These are phyloP conservation scores for Cadophora sp. DNA, from an alignment of 2,329 filamentous ascomycete species.

Conservation along the genomic window DNA sequence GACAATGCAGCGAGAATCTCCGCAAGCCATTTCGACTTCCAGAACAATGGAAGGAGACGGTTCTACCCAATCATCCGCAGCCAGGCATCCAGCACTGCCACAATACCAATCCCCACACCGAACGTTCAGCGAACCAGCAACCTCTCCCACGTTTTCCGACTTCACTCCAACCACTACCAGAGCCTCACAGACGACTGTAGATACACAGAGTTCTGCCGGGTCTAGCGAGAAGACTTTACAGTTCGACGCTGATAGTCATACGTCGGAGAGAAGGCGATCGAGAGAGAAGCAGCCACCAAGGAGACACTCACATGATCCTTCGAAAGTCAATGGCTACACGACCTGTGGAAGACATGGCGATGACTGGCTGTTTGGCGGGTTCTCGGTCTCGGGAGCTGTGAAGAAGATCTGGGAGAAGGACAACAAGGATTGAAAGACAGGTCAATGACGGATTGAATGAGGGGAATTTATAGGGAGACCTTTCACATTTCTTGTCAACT, in stretches of 20 bases:
- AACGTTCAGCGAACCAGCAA: constrained; percentile 17
- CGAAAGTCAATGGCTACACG: constrained; percentile 35
- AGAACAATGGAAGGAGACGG: constrained; percentile 18
- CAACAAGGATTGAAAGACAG: constrained; percentile 9
- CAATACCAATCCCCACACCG: constrained; percentile 17
- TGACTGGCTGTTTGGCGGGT: constrained; percentile 38
- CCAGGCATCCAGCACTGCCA: constrained; percentile 21
- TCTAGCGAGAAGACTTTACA: constrained; percentile 7
- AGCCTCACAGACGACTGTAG: constrained; percentile 1
- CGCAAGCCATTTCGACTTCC: constrained; percentile 24
- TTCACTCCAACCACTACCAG: neutral
- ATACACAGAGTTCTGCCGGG: constrained; percentile 14
- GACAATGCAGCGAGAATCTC: constrained; percentile 15
- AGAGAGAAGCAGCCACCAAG: constrained; percentile 17
- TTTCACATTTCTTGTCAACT: neutral
- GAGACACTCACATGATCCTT: constrained; percentile 20
- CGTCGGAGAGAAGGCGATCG: neutral
- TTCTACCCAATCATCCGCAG: constrained; percentile 9
- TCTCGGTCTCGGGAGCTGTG: constrained; percentile 28
- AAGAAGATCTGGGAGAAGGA: constrained; percentile 30
- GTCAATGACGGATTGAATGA: neutral
- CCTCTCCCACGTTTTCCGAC: constrained; percentile 7
- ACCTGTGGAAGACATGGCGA: constrained; percentile 38
- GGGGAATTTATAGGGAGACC: neutral
- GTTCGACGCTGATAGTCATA: constrained; percentile 14